Percentiles rank a stretch among this genome's conserved stretches.
These are phyloP conservation scores for Ananas comosus DNA, from an alignment of 176 grass and related monocot genomes.

Conservation along the genomic window DNA sequence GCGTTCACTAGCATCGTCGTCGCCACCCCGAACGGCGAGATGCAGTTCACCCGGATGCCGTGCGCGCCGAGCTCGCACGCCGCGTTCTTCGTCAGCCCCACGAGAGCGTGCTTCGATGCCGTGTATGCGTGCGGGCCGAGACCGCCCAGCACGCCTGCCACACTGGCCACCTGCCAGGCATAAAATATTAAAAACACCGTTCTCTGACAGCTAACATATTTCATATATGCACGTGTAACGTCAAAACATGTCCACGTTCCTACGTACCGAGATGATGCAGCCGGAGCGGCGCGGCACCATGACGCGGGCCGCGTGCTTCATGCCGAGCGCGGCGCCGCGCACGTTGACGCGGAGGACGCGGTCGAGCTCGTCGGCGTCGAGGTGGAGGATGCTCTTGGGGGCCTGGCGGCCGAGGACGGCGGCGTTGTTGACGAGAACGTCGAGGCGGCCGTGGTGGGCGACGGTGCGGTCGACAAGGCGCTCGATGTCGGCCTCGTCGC, in stretches of 20 bases:
- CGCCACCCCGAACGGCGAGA: slow-evolving; percentile 94
- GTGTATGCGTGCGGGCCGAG: slow-evolving; percentile 95
- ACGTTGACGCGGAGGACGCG: slow-evolving; percentile 89
- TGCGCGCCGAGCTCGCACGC: slow-evolving; percentile 91
- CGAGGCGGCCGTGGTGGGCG: slow-evolving; percentile 47
- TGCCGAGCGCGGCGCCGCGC: slow-evolving; percentile 75
- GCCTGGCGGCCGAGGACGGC: slow-evolving; percentile 86
- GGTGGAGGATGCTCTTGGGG: slow-evolving; percentile 69
- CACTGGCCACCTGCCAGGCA: slow-evolving; percentile 39
- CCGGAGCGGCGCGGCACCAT: slow-evolving; percentile 48
- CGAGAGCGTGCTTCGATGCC: slow-evolving; percentile 88
- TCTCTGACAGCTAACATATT: too few relatives aligned
- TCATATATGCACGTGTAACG: too few relatives aligned
- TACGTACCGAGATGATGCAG: slow-evolving; percentile 51
- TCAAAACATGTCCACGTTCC: too few relatives aligned
- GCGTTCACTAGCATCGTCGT: slow-evolving; percentile 95
- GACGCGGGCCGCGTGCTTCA: slow-evolving; percentile 92
- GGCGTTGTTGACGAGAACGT: slow-evolving; percentile 77
- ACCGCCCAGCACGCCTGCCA: slow-evolving; percentile 78
- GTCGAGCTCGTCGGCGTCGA: slow-evolving; percentile 85
- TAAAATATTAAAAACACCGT: too few relatives aligned
- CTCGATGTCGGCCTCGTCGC: slow-evolving; percentile 55
- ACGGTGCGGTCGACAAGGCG: slow-evolving; percentile 34
- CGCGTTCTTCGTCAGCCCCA: slow-evolving; percentile 89
- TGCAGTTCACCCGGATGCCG: slow-evolving; percentile 90